Percentiles rank a stretch among this genome's conserved stretches.
These are phyloP conservation scores for Prunus mume DNA, from an alignment of 306 rosid species.

Conservation along the genomic window DNA sequence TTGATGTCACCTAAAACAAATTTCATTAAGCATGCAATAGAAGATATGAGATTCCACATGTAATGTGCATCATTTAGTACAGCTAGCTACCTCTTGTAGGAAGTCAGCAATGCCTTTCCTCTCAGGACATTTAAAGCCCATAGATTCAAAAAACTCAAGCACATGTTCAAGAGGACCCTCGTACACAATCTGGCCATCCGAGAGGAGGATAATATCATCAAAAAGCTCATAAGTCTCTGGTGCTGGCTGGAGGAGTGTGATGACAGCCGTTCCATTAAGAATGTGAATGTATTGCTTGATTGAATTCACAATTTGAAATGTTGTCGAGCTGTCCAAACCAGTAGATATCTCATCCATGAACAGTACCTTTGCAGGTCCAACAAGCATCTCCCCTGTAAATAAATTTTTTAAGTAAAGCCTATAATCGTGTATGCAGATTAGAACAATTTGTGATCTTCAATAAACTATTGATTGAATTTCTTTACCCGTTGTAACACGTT, in stretches of 20 bases:
- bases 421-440: neutral
- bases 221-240: conserved; percentile 50
- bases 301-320: conserved; percentile 52
- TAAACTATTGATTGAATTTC: neutral
- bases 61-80: neutral
- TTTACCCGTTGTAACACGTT: conserved; percentile 51
- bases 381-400: conserved; percentile 43
- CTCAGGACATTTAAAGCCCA: conserved; percentile 46
- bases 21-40: neutral
- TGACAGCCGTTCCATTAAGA: conserved; percentile 35
- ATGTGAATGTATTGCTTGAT: conserved; percentile 35
- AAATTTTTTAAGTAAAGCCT: neutral
- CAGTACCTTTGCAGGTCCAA: conserved; percentile 44
- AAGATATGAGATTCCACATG: no score
- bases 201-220: conserved; percentile 46
- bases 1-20: conserved; percentile 43
- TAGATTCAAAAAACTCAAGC: conserved; percentile 37
- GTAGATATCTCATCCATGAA: conserved; percentile 59
- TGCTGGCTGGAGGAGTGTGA: conserved; percentile 54
- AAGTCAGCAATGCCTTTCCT: conserved; percentile 50
- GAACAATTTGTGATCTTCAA: neutral
- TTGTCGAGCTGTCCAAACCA: conserved; percentile 51
- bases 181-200: conserved; percentile 41
- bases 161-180: conserved; percentile 44
- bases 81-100: conserved; percentile 39